Evolutionary conservation across 2,329 filamentous ascomycete genomes (phyloP).

Genomic region (Aureobasidium namibiae): DNA sequence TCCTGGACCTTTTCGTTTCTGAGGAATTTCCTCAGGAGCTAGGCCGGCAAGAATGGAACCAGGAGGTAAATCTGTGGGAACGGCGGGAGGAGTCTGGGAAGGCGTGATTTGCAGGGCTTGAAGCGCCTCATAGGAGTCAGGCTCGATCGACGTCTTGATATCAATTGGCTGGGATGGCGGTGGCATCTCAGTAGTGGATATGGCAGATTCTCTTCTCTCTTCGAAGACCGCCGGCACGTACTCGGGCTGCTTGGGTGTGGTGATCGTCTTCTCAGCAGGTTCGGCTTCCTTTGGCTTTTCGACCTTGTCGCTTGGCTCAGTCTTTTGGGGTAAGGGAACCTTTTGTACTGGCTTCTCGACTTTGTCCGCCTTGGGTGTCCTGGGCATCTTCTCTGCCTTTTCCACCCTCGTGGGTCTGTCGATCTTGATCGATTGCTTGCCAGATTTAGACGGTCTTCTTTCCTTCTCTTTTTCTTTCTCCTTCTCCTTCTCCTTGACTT

Average conservation of each 20-base stretch:
- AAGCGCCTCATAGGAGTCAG: not conserved
- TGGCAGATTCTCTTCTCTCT: conserved; percentile 1
- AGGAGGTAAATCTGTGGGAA: conserved; percentile 16
- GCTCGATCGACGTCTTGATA: conserved; percentile 14
- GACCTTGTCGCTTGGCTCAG: conserved; percentile 8
- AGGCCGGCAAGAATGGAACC: conserved; percentile 25
- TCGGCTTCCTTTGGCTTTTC: conserved; percentile 15
- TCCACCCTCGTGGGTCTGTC: conserved; percentile 13
- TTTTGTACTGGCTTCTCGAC: conserved; percentile 15
- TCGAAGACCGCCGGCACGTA: not conserved
- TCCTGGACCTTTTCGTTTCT: conserved; percentile 68
- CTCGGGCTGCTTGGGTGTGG: not conserved
- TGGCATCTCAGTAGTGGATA: conserved; percentile 4
- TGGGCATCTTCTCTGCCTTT: conserved; percentile 12
- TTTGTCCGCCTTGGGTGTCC: not conserved
- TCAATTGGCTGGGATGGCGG: conserved; percentile 12
- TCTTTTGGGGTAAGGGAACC: not conserved
- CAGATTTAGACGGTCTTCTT: conserved; percentile 15
- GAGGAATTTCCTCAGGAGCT: conserved; percentile 34
- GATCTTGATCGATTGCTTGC: conserved; percentile 9
- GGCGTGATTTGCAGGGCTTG: not conserved
- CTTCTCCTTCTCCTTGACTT: conserved; percentile 22
- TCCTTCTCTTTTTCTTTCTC: conserved; percentile 22
- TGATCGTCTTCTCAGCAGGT: conserved; percentile 4
- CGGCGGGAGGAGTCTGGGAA: conserved; percentile 12